Base-by-base conservation (phyloP, 352 stramenopile genomes). In the Globisporangium nagaii region DNA sequence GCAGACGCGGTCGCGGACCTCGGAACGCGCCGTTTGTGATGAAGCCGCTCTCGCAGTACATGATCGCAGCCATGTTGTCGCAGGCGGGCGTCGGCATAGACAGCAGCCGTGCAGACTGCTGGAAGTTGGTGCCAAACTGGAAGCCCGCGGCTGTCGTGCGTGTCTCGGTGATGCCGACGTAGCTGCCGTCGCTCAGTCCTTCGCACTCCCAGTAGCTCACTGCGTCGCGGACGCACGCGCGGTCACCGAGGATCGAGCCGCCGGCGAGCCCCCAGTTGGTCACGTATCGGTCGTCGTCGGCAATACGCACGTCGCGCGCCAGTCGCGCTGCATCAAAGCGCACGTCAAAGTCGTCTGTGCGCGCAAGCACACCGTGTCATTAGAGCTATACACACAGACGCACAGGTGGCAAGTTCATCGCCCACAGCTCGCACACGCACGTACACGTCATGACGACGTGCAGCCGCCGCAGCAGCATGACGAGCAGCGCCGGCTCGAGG, bases 121-220 rank as follows among this genome's bases (percentile, higher is more conserved):
- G 54, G 15, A 75, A 72, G 17, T 69, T 32, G 27, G 74, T 63
- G 4, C 75, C 78, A 32, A 43, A 71, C 42, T 45, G 53, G 20
- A 65, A 44, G 0, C 41, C 40, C 4, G 40, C n/a, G n/a, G n/a
- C n/a, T n/a, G n/a, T n/a, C n/a, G n/a, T 28, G 30, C 22, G 36
- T 20, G 56, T 42, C 20, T 79, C 71, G 2, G 70, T 59, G 40
- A 87, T 49, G 25, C 75, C 79, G 13, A 86, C 58, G 53, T 86
- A 85, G 55, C 73, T 79, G 41, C 72, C 73, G 63, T 80, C 72
- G 43, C 70, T 84, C n/a, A 89, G 54, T 0, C 79, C 75, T 17
- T 71, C 53, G 55, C 70, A 81, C 45, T 89, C 79, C 75, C 79
- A 89, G 58, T 89, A 89, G 63, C 75, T 89, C 49, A 82, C 75